Conservation (phyloP, 2,329 filamentous ascomycete genomes). For the Xenoacremonium recifei region DNA sequence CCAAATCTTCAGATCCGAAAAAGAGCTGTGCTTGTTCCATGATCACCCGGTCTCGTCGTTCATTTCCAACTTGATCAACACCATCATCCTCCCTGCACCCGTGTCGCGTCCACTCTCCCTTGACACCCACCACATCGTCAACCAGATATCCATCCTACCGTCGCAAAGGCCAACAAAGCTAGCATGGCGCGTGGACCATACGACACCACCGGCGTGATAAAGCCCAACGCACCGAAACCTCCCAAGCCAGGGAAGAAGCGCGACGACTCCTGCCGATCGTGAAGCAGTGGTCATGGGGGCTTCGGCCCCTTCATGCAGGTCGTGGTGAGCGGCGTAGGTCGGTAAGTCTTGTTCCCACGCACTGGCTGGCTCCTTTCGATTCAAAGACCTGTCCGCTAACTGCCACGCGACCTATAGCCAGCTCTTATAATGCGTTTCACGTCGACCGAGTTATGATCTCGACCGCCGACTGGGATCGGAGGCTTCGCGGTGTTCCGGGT, state of each 20-base stretch:
- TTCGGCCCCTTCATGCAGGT: slow-evolving; percentile 8
- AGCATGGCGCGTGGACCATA: slow-evolving; percentile 37
- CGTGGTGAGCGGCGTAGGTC: slow-evolving; percentile 13
- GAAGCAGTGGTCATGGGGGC: slow-evolving; percentile 7
- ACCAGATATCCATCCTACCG: slow-evolving; percentile 4
- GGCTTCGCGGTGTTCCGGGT: slow-evolving; percentile 11
- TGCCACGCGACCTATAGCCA: slow-evolving; percentile 8
- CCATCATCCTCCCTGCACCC: slow-evolving; percentile 2
- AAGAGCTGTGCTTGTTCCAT: not conserved
- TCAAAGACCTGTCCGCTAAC: not conserved
- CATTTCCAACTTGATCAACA: slow-evolving; percentile 2
- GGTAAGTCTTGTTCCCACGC: slow-evolving; percentile 16
- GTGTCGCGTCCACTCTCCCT: not conserved
- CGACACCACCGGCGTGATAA: slow-evolving; percentile 36
- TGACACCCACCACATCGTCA: slow-evolving; percentile 1
- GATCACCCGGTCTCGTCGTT: slow-evolving; percentile 5
- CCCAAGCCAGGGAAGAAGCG: slow-evolving; percentile 29
- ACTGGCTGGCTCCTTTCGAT: not conserved
- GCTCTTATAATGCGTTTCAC: slow-evolving; percentile 15
- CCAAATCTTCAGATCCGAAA: slow-evolving; percentile 2
- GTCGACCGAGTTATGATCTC: slow-evolving; percentile 22
- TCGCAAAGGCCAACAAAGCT: slow-evolving; percentile 6
- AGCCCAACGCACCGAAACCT: slow-evolving; percentile 35
- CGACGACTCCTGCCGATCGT: slow-evolving; percentile 12
- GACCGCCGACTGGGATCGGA: slow-evolving; percentile 23